phyloP scores from a whole-genome alignment of 2,329 filamentous ascomycete species.

The Calycina marina region DNA sequence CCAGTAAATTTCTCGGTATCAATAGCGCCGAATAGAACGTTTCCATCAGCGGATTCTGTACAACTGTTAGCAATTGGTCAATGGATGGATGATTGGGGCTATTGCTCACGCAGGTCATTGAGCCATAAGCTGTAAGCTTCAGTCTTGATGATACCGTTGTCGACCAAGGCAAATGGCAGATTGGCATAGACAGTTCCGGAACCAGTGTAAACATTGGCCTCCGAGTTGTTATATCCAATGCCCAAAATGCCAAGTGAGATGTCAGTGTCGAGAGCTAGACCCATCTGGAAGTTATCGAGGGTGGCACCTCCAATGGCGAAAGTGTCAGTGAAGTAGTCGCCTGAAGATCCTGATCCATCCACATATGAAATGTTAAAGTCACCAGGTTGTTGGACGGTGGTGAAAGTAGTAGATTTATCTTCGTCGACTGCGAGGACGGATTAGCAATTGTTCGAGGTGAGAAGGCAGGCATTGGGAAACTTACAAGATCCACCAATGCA shows the following conservation, averaged over 20 bases:
- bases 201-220: slow-evolving; percentile 32
- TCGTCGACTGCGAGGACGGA: slow-evolving; percentile 29
- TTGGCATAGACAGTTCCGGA: slow-evolving; percentile 27
- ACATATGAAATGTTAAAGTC: slow-evolving; percentile 49
- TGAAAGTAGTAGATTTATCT: slow-evolving; percentile 32
- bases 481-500: slow-evolving; percentile 33
- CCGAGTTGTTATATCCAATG: slow-evolving; percentile 33
- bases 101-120: slow-evolving; percentile 22
- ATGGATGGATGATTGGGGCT: neutral
- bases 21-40: slow-evolving; percentile 30
- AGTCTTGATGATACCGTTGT: slow-evolving; percentile 29
- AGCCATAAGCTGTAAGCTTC: slow-evolving; percentile 27
- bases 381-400: slow-evolving; percentile 24
- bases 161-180: slow-evolving; percentile 22
- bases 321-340: slow-evolving; percentile 43
- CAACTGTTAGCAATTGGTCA: slow-evolving; percentile 6
- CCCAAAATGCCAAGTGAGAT: slow-evolving; percentile 43
- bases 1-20: slow-evolving; percentile 32
- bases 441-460: slow-evolving; percentile 1
- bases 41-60: slow-evolving; percentile 21
- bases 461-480: slow-evolving; percentile 13
- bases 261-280: slow-evolving; percentile 33
- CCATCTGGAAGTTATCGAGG: slow-evolving; percentile 38
- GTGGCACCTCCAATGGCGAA: slow-evolving; percentile 35
- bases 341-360: slow-evolving; percentile 36